phyloP scores from a whole-genome alignment of 176 grass and related monocot species.

The Oryza longistaminata region DNA sequence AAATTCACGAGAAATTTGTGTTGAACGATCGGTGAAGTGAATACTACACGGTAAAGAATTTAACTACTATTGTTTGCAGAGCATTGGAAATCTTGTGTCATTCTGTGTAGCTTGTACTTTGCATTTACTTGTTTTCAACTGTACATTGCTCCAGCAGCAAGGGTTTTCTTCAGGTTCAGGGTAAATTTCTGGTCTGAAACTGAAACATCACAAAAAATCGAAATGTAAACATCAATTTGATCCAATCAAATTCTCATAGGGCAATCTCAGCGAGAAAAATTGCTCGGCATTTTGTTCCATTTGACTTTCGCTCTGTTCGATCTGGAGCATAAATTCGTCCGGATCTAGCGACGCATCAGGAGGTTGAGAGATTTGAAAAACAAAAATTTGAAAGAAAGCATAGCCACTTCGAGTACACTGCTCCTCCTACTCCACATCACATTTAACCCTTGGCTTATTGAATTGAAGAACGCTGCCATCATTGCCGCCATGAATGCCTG shows the following conservation, averaged over 20 bases:
- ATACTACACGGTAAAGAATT: constrained; percentile 43
- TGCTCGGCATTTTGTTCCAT: background rate
- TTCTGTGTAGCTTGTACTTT: constrained; percentile 10
- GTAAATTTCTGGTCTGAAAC: background rate
- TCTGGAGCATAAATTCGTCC: constrained; percentile 2
- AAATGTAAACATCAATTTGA: background rate
- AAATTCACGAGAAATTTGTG: background rate
- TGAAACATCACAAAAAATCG: background rate
- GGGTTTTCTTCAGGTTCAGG: constrained; percentile 15
- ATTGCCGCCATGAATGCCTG: constrained; percentile 54
- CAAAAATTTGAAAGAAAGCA: background rate
- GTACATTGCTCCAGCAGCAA: constrained; percentile 27
- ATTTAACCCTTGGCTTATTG: constrained; percentile 29
- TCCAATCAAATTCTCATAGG: background rate
- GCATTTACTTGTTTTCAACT: background rate
- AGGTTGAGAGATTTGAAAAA: constrained; percentile 42
- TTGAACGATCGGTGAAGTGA: background rate
- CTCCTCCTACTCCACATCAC: background rate
- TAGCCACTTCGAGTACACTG: background rate
- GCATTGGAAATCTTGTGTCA: background rate
- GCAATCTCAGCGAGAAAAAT: background rate
- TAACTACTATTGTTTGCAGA: constrained; percentile 12
- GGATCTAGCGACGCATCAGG: constrained; percentile 25
- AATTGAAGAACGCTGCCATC: constrained; percentile 34
- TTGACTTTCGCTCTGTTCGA: background rate